Conservation (phyloP, 2,329 filamentous ascomycete species). For the Claviceps quebecensis region DNA sequence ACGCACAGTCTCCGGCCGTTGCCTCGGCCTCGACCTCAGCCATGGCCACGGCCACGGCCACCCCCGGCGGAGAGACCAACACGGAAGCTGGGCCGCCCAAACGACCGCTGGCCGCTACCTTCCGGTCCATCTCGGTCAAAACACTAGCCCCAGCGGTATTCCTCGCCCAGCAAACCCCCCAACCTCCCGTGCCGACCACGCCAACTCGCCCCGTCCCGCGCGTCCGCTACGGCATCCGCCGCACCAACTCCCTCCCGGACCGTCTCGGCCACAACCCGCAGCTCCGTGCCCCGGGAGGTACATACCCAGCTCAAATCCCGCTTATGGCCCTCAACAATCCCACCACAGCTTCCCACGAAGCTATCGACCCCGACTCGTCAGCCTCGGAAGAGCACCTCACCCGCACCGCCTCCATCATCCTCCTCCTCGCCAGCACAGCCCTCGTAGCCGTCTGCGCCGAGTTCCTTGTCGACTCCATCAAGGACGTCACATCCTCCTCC, state of each 20-base stretch:
- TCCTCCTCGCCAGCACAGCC: conserved; percentile 49
- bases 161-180: conserved; percentile 26
- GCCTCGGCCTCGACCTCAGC: conserved; percentile 17
- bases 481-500: conserved; percentile 42
- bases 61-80: conserved; percentile 13
- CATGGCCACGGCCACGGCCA: conserved; percentile 9
- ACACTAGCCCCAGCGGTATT: conserved; percentile 62
- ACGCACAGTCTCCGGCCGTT: conserved; percentile 11
- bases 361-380: conserved; percentile 16
- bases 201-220: conserved; percentile 36
- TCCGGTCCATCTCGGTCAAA: conserved; percentile 50
- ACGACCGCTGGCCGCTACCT: conserved; percentile 35
- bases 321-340: conserved; percentile 20
- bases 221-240: conserved; percentile 50
- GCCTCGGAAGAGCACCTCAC: conserved; percentile 32
- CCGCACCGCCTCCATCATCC: conserved; percentile 41
- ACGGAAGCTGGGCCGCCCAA: conserved; percentile 10
- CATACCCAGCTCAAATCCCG: conserved; percentile 34
- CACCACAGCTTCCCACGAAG: conserved; percentile 14
- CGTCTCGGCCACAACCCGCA: conserved; percentile 37
- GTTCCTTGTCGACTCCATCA: conserved; percentile 55
- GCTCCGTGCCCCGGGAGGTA: conserved; percentile 32
- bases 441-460: conserved; percentile 57
- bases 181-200: conserved; percentile 11
- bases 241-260: conserved; percentile 62